phyloP scores from a whole-genome alignment of 257 asterid genomes.

The Rehmannia glutinosa region DNA sequence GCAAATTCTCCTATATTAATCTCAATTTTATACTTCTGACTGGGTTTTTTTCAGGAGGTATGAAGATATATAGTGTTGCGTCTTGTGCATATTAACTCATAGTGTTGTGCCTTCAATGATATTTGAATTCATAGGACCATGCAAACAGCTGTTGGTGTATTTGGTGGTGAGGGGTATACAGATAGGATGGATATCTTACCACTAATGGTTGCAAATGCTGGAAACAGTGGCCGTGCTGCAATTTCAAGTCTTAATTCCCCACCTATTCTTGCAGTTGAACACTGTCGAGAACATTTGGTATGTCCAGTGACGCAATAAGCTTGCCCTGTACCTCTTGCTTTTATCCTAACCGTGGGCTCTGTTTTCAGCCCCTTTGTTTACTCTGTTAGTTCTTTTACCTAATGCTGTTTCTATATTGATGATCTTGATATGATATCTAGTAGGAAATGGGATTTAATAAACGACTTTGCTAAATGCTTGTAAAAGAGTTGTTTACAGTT shows the following conservation, averaged over 20 bases:
- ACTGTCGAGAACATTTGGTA: slow-evolving; percentile 96
- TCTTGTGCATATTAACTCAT: not conserved
- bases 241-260: slow-evolving; percentile 79
- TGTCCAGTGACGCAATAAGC: slow-evolving; percentile 17
- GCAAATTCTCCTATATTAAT: not conserved
- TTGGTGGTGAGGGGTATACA: slow-evolving; percentile 74
- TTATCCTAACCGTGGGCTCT: not conserved
- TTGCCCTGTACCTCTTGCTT: slow-evolving; percentile 1
- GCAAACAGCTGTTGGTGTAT: slow-evolving; percentile 94
- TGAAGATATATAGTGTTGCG: not conserved
- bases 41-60: not conserved
- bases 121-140: slow-evolving; percentile 54
- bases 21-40: not conserved
- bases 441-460: not conserved
- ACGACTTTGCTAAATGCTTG: not conserved
- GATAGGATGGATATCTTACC: slow-evolving; percentile 65
- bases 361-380: not conserved
- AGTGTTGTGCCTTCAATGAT: slow-evolving; percentile 4
- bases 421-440: not conserved
- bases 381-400: not conserved
- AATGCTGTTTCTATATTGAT: not conserved
- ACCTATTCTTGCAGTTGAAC: slow-evolving; percentile 77
- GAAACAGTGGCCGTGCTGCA: slow-evolving; percentile 71
- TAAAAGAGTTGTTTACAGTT: not conserved
- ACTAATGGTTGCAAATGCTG: slow-evolving; percentile 86